Evolutionary conservation across 2,329 filamentous ascomycete species (phyloP).

Genomic region (Phialemoniopsis sp.): DNA sequence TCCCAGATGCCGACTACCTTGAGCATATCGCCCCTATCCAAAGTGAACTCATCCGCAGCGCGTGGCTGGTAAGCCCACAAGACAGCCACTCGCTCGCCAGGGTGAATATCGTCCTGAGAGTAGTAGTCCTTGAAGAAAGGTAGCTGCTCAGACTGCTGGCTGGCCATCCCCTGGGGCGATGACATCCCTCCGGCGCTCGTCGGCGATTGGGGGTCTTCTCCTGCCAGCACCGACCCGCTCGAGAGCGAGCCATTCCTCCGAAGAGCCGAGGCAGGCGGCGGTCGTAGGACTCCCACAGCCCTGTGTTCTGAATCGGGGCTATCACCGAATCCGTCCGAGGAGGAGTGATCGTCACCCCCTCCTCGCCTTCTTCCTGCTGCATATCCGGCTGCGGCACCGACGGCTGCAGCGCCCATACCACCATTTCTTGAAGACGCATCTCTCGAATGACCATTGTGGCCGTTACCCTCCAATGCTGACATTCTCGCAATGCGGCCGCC

Average conservation of each 20-base stretch:
- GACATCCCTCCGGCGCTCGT: slow-evolving; percentile 70
- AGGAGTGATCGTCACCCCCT: slow-evolving; percentile 55
- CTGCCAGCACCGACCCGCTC: slow-evolving; percentile 71
- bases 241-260: slow-evolving; percentile 87
- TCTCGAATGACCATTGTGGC: slow-evolving; percentile 45
- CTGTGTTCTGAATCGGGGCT: slow-evolving; percentile 67
- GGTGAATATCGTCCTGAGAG: slow-evolving; percentile 91
- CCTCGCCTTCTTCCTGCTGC: slow-evolving; percentile 37
- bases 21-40: slow-evolving; percentile 96
- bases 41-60: slow-evolving; percentile 84
- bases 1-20: slow-evolving; percentile 99
- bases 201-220: slow-evolving; percentile 70
- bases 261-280: slow-evolving; percentile 47
- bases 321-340: slow-evolving; percentile 67
- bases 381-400: slow-evolving; percentile 43
- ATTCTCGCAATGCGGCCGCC: slow-evolving; percentile 91
- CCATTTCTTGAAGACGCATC: slow-evolving; percentile 54
- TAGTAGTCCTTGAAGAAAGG: slow-evolving; percentile 99
- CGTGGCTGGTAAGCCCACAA: slow-evolving; percentile 97
- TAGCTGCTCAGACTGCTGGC: slow-evolving; percentile 91
- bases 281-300: slow-evolving; percentile 47
- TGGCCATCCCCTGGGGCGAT: slow-evolving; percentile 77
- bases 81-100: slow-evolving; percentile 82
- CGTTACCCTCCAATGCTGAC: slow-evolving; percentile 74
- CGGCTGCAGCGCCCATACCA: slow-evolving; percentile 32